Percentiles rank a stretch among this genome's conserved stretches.
These are phyloP conservation scores for Immersiella caudata DNA, from an alignment of 495 filamentous ascomycete genomes.

Conservation along the genomic window DNA sequence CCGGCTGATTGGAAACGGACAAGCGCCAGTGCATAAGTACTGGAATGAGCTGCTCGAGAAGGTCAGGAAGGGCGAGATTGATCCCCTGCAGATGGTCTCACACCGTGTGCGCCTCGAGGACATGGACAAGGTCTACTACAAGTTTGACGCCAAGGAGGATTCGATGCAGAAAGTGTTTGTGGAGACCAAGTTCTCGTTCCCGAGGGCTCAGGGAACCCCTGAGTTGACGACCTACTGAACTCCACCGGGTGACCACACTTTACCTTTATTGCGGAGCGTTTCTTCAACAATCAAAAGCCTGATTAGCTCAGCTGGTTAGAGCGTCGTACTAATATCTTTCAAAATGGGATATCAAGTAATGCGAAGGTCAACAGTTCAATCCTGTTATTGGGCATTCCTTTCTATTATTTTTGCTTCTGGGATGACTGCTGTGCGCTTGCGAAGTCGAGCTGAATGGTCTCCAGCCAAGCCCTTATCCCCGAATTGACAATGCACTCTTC, in stretches of 20 bases:
- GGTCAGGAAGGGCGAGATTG: slow-evolving; percentile 70
- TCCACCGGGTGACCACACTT: not conserved
- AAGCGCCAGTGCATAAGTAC: slow-evolving; percentile 82
- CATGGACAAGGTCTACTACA: slow-evolving; percentile 67
- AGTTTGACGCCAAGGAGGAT: slow-evolving; percentile 69
- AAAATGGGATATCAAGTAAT: not conserved
- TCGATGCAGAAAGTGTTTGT: slow-evolving; percentile 74
- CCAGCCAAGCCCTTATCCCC: too few species aligned
- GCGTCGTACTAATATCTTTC: not conserved
- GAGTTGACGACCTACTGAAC: slow-evolving; percentile 48
- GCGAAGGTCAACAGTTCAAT: slow-evolving; percentile 1
- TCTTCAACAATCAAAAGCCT: not conserved
- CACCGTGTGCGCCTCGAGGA: slow-evolving; percentile 79
- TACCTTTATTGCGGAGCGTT: too few species aligned
- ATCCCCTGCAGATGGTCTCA: slow-evolving; percentile 78
- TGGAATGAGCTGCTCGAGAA: slow-evolving; percentile 73
- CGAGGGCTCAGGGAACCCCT: slow-evolving; percentile 57
- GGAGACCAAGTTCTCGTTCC: slow-evolving; percentile 66
- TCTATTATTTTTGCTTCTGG: not conserved
- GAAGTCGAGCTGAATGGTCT: too few species aligned
- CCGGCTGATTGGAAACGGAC: slow-evolving; percentile 79
- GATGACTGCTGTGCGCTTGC: too few species aligned
- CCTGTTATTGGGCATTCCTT: not conserved
- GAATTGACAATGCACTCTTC: too few species aligned
- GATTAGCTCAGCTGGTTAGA: slow-evolving; percentile 1